These are phyloP conservation scores for Jamesozyma lodderae DNA, from an alignment of 805 yeast species.

Conservation along the genomic window DNA sequence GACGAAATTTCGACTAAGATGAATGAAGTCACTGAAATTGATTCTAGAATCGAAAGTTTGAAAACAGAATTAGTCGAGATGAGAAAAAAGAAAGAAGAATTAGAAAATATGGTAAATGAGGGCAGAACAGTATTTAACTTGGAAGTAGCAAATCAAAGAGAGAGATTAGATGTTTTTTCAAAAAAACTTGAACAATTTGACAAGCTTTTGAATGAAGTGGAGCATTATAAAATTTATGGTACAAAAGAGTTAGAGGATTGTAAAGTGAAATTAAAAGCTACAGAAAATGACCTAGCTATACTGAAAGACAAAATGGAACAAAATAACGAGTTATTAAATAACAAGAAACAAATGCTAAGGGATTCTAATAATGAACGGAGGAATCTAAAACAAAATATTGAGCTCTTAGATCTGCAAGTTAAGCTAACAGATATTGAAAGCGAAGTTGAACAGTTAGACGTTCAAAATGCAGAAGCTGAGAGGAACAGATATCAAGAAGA, in stretches of 20 bases:
- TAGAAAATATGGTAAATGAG: neutral
- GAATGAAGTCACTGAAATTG: slow-evolving; percentile 10
- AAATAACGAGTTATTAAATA: slow-evolving; percentile 5
- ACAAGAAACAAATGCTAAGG: slow-evolving; percentile 32
- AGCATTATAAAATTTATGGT: slow-evolving; percentile 9
- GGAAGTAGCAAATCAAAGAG: neutral
- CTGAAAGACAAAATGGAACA: slow-evolving; percentile 15
- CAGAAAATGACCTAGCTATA: slow-evolving; percentile 15
- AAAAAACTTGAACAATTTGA: neutral
- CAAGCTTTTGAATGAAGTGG: slow-evolving; percentile 1
- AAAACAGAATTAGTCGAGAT: slow-evolving; percentile 7
- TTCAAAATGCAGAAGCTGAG: slow-evolving; percentile 49
- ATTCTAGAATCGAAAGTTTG: slow-evolving; percentile 5
- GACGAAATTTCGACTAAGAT: slow-evolving; percentile 9
- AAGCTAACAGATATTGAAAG: slow-evolving; percentile 33
- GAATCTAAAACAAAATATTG: slow-evolving; percentile 55
- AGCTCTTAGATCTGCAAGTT: slow-evolving; percentile 38
- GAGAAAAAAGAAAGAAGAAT: slow-evolving; percentile 3
- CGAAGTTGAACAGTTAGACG: slow-evolving; percentile 40
- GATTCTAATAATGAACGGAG: slow-evolving; percentile 57
- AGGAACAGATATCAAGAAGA: slow-evolving; percentile 53
- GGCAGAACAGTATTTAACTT: slow-evolving; percentile 1
- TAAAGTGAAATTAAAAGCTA: slow-evolving; percentile 14
- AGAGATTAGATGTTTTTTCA: neutral
- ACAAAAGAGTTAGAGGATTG: slow-evolving; percentile 11